These are phyloP conservation scores for Kwoniella heveanensis DNA, from an alignment of 768 basidiomycete genomes.

Conservation along the genomic window DNA sequence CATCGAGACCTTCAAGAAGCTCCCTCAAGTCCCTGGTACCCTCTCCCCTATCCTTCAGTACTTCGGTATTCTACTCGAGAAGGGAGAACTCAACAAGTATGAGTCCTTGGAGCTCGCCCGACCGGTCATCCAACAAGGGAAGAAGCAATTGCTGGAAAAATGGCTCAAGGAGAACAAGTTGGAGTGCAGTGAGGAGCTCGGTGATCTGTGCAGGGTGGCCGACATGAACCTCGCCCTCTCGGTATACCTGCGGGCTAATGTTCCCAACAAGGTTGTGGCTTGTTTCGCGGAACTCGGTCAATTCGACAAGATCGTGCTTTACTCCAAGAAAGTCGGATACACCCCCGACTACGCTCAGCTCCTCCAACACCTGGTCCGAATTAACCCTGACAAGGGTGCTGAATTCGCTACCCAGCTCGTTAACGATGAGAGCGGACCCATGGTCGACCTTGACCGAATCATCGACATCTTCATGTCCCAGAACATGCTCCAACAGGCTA, in stretches of 20 bases:
- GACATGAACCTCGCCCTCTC: constrained; percentile 97
- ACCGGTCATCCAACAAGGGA: constrained; percentile 91
- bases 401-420: constrained; percentile 95
- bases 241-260: constrained; percentile 94
- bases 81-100: constrained; percentile 93
- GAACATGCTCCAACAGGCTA: constrained; percentile 99
- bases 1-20: constrained; percentile 95
- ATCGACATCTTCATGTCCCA: constrained; percentile 99
- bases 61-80: constrained; percentile 97
- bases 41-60: constrained; percentile 96
- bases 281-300: constrained; percentile 99
- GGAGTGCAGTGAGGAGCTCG: constrained; percentile 97
- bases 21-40: constrained; percentile 84
- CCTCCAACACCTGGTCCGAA: constrained; percentile 92
- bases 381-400: constrained; percentile 94
- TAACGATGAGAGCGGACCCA: constrained; percentile 87
- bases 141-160: constrained; percentile 95
- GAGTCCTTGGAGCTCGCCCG: constrained; percentile 94
- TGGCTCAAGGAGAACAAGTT: constrained; percentile 99
- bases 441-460: constrained; percentile 92
- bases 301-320: constrained; percentile 95
- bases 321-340: constrained; percentile 95
- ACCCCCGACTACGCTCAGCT: constrained; percentile 88
- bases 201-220: constrained; percentile 89
- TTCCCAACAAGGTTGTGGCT: constrained; percentile 97